A percentile compares a stretch with the other conserved stretches of the same genome.
Evolutionary conservation across 2,329 filamentous ascomycete species (phyloP).

Genomic region (Fusarium hostae): DNA sequence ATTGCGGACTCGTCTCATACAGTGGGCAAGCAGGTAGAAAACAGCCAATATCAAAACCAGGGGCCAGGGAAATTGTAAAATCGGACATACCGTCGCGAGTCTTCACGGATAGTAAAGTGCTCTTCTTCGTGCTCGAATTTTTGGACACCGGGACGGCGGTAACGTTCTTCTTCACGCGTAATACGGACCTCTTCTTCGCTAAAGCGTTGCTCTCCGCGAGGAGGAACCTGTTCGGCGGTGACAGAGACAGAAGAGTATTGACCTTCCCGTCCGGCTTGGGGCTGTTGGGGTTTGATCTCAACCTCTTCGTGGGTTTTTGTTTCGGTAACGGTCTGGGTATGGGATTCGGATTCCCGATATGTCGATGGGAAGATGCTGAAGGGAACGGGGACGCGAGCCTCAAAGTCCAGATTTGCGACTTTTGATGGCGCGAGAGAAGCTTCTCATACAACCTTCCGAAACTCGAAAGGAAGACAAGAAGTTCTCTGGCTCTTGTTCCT

Average conservation of each 20-base stretch:
- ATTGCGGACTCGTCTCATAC: background rate
- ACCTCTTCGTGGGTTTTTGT: conserved; percentile 84
- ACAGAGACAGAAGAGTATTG: conserved; percentile 80
- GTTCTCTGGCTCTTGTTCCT: conserved; percentile 72
- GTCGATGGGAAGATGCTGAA: conserved; percentile 99
- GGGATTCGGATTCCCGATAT: conserved; percentile 74
- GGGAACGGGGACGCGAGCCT: conserved; percentile 98
- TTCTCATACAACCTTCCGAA: conserved; percentile 72
- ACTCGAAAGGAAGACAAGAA: conserved; percentile 77
- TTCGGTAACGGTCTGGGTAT: conserved; percentile 66
- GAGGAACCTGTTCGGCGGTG: conserved; percentile 69
- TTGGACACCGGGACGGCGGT: conserved; percentile 76
- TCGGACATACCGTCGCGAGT: conserved; percentile 61
- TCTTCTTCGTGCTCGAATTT: conserved; percentile 44
- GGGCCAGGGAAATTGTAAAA: conserved; percentile 20
- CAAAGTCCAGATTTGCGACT: conserved; percentile 99
- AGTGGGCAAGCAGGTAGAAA: conserved; percentile 1
- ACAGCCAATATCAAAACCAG: background rate
- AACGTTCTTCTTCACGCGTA: conserved; percentile 80
- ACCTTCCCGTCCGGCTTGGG: conserved; percentile 98
- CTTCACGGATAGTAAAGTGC: conserved; percentile 56
- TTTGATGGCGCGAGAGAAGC: conserved; percentile 73
- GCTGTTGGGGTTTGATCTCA: conserved; percentile 79
- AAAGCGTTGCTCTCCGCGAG: conserved; percentile 70
- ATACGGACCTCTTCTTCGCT: conserved; percentile 87